Base-by-base conservation (phyloP, 306 rosid genomes). In the Ammopiptanthus mongolicus region DNA sequence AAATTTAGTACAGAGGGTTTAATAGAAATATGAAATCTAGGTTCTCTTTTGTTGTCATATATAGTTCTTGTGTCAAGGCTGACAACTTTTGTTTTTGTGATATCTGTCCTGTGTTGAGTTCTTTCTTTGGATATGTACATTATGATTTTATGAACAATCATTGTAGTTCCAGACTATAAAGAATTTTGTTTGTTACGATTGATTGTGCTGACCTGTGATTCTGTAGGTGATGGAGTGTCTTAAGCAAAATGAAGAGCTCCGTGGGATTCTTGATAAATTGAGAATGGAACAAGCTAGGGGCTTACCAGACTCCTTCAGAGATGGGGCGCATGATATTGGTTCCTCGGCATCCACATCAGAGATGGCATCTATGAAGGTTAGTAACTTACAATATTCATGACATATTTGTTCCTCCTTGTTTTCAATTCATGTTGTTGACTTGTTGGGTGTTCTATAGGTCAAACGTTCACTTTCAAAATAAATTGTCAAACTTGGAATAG, bases 231-330 rank as follows among this genome's bases (percentile, higher is more conserved):
- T 88, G 80, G 93, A 90, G 69, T 91, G 98, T 82, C 93, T 91
- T 48, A 87, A 91, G 87, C 90, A 91, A 78, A 91, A 95, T 74
- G 97, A 90, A 79, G 97, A 86, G 83, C 98, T 95, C 67, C 91
- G 97, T 44, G 84, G 74, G 78, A 69, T 84, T 52, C 68, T 95
- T 37, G 92, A 88, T 64, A 83, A 87, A 51, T 69, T 95, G 78
- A 89, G 97, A 82, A 82, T 85, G 41, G 96, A 90, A 52, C 95
- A 82, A 76, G 83, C 93, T 3, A 83, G 73, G 76, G 85, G 80
- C 67, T 71, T 83, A 48, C 83, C 85, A 0, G 81, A 77, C 59
- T 78, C 88, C 48, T 77, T 22, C 17, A 77, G 29, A 69, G 83
- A 82, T 25, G 86, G 80, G 74, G 72, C 57, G 21, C 52, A 72